phyloP scores from a whole-genome alignment of 495 filamentous ascomycete genomes.

The Penicillium daleae region DNA sequence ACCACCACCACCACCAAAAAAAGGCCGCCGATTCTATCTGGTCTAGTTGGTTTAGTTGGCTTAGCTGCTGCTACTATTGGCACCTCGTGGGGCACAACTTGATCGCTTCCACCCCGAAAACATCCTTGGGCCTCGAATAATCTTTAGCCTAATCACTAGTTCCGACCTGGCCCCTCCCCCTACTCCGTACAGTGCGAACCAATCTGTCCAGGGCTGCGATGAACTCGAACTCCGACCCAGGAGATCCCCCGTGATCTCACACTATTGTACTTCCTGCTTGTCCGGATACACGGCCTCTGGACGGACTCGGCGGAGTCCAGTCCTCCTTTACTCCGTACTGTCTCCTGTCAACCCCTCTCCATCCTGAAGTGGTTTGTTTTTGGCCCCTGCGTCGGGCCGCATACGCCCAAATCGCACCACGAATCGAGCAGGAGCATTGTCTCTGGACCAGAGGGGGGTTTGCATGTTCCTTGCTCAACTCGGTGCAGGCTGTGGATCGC shows the following conservation, averaged over 20 bases:
- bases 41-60: neutral
- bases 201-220: conserved; percentile 12
- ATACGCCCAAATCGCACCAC: conserved; percentile 14
- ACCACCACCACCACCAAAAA: too few relatives aligned
- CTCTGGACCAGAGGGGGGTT: conserved; percentile 6
- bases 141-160: conserved; percentile 6
- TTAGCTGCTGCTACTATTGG: conserved; percentile 18
- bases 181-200: neutral
- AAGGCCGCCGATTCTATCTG: too few relatives aligned
- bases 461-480: conserved; percentile 20
- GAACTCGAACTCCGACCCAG: neutral
- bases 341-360: neutral
- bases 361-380: conserved; percentile 5
- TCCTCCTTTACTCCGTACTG: too few relatives aligned
- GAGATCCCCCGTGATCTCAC: conserved; percentile 6
- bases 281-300: neutral
- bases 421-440: conserved; percentile 2
- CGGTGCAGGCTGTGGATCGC: conserved; percentile 2
- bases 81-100: conserved; percentile 22
- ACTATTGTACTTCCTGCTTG: neutral
- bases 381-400: conserved; percentile 28
- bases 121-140: conserved; percentile 15
- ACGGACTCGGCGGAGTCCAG: too few relatives aligned
- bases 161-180: neutral
- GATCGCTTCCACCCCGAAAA: conserved; percentile 7